Base-by-base conservation (phyloP, 306 rosid genomes). In the Vigna nakashimae region DNA sequence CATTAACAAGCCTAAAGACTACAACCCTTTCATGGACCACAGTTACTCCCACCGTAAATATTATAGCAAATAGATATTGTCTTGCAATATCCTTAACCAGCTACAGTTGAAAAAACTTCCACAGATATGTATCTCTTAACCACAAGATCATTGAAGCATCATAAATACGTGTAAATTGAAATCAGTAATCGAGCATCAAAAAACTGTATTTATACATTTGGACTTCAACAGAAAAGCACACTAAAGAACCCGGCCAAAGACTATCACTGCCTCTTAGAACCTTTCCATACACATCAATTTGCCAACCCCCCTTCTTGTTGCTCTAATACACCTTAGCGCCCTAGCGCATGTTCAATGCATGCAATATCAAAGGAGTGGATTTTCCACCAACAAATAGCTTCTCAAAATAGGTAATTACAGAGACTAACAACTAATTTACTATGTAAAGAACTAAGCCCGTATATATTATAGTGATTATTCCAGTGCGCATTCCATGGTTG, bases 311-410 rank as follows among this genome's bases (percentile, higher is more conserved):
- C 49, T 24, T 46, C 58, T 40, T 43, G 58, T 68, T 52, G 15
- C 59, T 55, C 30, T 15, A 28, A 14, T 66, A 32, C 46, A 32
- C 46, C 59, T 59, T 49, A 78, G 30, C 59, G 15, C 26, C 66
- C 78, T 26, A 43, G 52, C 69, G n/a, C 74, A 50, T 52, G 74
- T 69, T 38, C 58, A 50, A n/a, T 4, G 49, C 82, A 77, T 34
- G 17, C 36, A 46, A 53, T 62, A 76, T 60, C 43, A 55, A 15
- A 17, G 68, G 7, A 49, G 75, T 46, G 45, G 73, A 65, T 28
- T 28, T 69, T 53, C 56, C 69, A 70, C 68, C 32, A 40, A 40
- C 58, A 30, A 62, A 15, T 48, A 32, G 43, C 12, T 42, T 42
- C 62, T 30, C n/a, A 49, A 6, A 17, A 66, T 9, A 38, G 59